Evolutionary conservation across 768 basidiomycete species (phyloP).

Genomic region (Termitomyces sp.): DNA sequence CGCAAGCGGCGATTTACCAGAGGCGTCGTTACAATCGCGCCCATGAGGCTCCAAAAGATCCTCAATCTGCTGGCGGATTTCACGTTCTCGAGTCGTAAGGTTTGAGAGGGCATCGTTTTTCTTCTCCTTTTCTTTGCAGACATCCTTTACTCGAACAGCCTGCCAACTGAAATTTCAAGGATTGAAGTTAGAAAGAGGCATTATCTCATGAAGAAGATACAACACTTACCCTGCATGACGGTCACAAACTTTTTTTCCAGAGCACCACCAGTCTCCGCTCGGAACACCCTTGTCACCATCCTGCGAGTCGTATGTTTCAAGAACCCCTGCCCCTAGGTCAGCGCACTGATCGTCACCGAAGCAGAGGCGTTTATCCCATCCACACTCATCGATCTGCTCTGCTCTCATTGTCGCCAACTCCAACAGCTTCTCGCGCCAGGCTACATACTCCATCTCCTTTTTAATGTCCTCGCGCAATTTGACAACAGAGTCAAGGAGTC

Average conservation of each 20-base stretch:
- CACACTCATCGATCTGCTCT: constrained; percentile 66
- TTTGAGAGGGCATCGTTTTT: constrained; percentile 64
- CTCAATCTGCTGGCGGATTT: constrained; percentile 74
- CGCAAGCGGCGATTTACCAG: constrained; percentile 29
- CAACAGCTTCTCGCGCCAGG: constrained; percentile 68
- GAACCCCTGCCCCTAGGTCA: constrained; percentile 60
- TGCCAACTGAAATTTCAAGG: constrained; percentile 62
- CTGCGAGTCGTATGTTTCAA: constrained; percentile 63
- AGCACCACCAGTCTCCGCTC: constrained; percentile 73
- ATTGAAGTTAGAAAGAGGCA: background rate
- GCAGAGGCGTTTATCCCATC: constrained; percentile 85
- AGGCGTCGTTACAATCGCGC: constrained; percentile 30
- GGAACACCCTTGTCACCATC: constrained; percentile 33
- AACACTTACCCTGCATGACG: constrained; percentile 67
- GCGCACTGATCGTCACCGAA: constrained; percentile 79
- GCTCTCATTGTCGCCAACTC: constrained; percentile 67
- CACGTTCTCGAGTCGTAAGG: constrained; percentile 72
- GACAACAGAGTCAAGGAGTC: constrained; percentile 53
- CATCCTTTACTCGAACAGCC: constrained; percentile 66
- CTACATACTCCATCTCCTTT: constrained; percentile 62
- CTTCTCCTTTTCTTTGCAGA: constrained; percentile 71
- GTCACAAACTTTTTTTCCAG: constrained; percentile 69
- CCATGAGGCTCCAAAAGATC: constrained; percentile 58
- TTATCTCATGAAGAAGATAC: background rate
- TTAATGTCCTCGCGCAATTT: constrained; percentile 61